Percentiles rank a stretch among this genome's conserved stretches.
Conservation (phyloP, 2,329 filamentous ascomycete species). For the Lasiodiplodia citricola region DNA sequence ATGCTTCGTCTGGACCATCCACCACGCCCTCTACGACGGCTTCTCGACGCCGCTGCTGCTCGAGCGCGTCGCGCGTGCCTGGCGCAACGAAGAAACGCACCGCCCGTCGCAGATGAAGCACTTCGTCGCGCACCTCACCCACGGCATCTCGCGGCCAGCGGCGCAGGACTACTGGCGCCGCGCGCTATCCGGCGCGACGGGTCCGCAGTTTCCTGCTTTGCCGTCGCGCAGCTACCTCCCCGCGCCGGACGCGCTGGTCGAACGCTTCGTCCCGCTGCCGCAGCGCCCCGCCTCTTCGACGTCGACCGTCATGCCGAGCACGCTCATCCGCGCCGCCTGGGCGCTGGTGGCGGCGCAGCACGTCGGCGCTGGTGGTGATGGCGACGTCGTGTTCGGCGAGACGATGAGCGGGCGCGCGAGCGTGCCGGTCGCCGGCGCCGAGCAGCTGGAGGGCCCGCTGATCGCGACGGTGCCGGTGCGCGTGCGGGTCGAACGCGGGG, state of each 20-base stretch:
- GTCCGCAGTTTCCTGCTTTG: slow-evolving; percentile 57
- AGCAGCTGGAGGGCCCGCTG: slow-evolving; percentile 78
- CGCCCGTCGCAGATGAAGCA: slow-evolving; percentile 54
- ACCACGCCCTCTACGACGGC: slow-evolving; percentile 51
- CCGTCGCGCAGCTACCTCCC: slow-evolving; percentile 60
- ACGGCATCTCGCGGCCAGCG: slow-evolving; percentile 34
- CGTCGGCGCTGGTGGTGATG: slow-evolving; percentile 58
- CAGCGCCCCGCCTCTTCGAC: slow-evolving; percentile 44
- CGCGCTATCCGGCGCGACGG: slow-evolving; percentile 63
- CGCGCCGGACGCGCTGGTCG: slow-evolving; percentile 51
- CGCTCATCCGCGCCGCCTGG: slow-evolving; percentile 77
- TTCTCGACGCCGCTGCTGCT: slow-evolving; percentile 41
- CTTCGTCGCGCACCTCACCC: slow-evolving; percentile 61
- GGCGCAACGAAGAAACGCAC: not conserved
- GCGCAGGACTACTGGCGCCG: slow-evolving; percentile 72
- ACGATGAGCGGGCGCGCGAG: slow-evolving; percentile 79
- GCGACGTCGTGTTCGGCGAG: slow-evolving; percentile 76
- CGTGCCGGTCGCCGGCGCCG: slow-evolving; percentile 70
- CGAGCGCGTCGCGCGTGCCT: slow-evolving; percentile 38
- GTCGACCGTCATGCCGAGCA: slow-evolving; percentile 57
- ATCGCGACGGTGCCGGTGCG: slow-evolving; percentile 77
- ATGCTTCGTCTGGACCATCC: slow-evolving; percentile 47
- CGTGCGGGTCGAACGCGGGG: slow-evolving; percentile 54
- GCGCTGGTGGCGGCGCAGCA: slow-evolving; percentile 62
- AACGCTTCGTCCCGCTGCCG: not conserved